Base-by-base conservation (phyloP, 1,139 yeast genomes). In the Candida pseudoviswanathii region DNA sequence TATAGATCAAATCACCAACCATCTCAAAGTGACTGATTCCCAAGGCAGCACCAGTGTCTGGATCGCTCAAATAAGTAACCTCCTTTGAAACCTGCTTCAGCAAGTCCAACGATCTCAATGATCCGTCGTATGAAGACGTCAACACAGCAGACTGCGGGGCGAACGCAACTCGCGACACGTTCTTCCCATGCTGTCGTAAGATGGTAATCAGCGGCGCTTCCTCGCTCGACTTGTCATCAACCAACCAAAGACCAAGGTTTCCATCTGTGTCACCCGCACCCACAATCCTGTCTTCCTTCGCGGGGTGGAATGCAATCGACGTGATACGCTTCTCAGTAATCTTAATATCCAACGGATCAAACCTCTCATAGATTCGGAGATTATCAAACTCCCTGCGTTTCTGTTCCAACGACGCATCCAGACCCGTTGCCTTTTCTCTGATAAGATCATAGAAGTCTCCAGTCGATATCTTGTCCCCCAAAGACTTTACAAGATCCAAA, bases 251-350 rank as follows among this genome's bases (percentile, higher is more conserved):
- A 0, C 97, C 97, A 45, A 91, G 68, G 55, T 84, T 80, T 5
- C 98, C 98, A 16, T 74, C 71, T 22, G 91, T 89, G 66, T 94
- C 98, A 44, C 97, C 98, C 0, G 92, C 97, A 40, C 89, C 65
- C 2, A 90, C 76, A 3, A 94, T 63, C 54, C 88, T 75, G 56
- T 84, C 83, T 0, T 76, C 77, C 1, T 65, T 66, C 0, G 88
- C 68, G 0, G 97, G 97, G 65, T 92, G 97, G 64, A 89, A 86
- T 41, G 77, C 75, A 48, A 90, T 77, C 2, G 89, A 73, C 0
- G 92, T 83, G 62, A 92, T 84, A 52, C 99, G 74, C 49, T 86
- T 86, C 36, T 81, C 81, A 0, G 91, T 82, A 9, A 92, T 67
- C 59, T 85, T 86, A 52, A 90, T 78, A 51, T 87, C 89, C 56